Evolutionary conservation across 345 rosid genomes (phyloP), one percentile per base, ranked within the genome.

Genomic region (Sisymbrium altissimum): DNA sequence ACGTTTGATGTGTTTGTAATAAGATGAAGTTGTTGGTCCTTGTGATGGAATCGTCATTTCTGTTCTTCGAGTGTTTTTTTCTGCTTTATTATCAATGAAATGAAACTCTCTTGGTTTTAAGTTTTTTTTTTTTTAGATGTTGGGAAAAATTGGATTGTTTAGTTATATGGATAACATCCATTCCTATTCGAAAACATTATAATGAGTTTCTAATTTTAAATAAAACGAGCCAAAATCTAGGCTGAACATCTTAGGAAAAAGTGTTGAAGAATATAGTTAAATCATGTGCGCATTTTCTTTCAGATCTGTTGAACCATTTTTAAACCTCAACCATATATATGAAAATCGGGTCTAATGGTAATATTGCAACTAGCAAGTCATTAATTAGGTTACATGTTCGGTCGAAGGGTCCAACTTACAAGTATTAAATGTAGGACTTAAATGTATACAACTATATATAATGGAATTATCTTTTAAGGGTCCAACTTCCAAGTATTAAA

Each of bases 41-140:
- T 35, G 56, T 73, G 27, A 1, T 64, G 71, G 57, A 38, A 18
- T 66, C 59, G 21, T 64, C 14, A 33, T 44, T 36, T 65, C 40
- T 41, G 55, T 43, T 33, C 32, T 50, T 21, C 13, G 32, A 23
- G 32, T 32, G 9, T 44, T 54, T 1, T 35, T 17, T 9, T 9
- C 54, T 17, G 21, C 29, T 27, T 56, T 65, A 32, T 45, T 56
- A 57, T 74, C 52, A 50, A 53, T 63, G 21, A 72, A 71, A 40
- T 62, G 2, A 62, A 30, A 40, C 17, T 62, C 30, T 61, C 43
- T 21, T 57, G 3, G 17, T 32, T 43, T 19, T 25, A 12, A 57
- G 9, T 25, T 0, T 46, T 3, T 65, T 1, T 35, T 1, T 3
- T 17, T 0, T 21, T 11, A 41, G 18, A 25, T 18, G 21, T 55